Conservation (phyloP, 2,329 filamentous ascomycete species). For the Chrysosporium keratinophilum region DNA sequence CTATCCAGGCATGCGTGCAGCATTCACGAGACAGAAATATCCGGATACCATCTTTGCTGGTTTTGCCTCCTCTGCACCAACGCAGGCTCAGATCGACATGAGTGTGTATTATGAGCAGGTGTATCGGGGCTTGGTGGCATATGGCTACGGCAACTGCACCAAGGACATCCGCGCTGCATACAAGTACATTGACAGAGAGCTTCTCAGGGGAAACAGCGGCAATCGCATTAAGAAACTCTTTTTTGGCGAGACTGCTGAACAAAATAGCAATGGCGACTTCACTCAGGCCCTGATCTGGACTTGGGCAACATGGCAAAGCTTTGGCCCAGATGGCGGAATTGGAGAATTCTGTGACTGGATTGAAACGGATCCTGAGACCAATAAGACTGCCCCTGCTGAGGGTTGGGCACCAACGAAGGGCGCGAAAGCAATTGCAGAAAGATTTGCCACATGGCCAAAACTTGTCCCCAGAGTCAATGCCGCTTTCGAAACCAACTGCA, state of each 20-base stretch:
- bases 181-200: slow-evolving; percentile 40
- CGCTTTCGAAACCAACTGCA: slow-evolving; percentile 35
- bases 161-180: slow-evolving; percentile 42
- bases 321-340: slow-evolving; percentile 36
- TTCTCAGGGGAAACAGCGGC: slow-evolving; percentile 29
- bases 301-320: slow-evolving; percentile 37
- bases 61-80: slow-evolving; percentile 35
- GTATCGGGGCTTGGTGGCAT: slow-evolving; percentile 39
- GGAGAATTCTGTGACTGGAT: slow-evolving; percentile 40
- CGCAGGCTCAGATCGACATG: slow-evolving; percentile 42
- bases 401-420: slow-evolving; percentile 37
- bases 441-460: slow-evolving; percentile 34
- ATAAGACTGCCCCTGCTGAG: slow-evolving; percentile 28
- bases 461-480: slow-evolving; percentile 32
- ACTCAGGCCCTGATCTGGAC: slow-evolving; percentile 34
- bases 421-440: slow-evolving; percentile 32
- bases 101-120: slow-evolving; percentile 44
- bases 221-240: slow-evolving; percentile 40
- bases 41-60: slow-evolving; percentile 35
- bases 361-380: slow-evolving; percentile 33
- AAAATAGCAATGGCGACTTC: slow-evolving; percentile 41
- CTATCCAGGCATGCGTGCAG: slow-evolving; percentile 37
- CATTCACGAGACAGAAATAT: slow-evolving; percentile 36
- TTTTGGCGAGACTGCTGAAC: slow-evolving; percentile 38
- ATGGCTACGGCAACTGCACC: slow-evolving; percentile 43